Percentiles rank a stretch among this genome's conserved stretches.
Evolutionary conservation across 768 basidiomycete species (phyloP).

Genomic region (Naganishia vishniacii): DNA sequence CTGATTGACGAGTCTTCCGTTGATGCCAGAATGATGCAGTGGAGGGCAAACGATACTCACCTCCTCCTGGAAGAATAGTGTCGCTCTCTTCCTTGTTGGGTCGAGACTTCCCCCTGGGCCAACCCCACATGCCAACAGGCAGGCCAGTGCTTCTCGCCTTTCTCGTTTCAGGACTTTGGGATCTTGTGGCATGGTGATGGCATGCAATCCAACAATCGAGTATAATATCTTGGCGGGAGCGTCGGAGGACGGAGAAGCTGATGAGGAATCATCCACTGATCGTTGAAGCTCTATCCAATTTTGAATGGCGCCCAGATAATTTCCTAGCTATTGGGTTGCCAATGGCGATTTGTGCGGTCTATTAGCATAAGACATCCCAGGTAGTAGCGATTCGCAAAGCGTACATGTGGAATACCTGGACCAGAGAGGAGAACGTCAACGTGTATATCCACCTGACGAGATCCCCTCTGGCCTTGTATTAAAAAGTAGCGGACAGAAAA

Average conservation of each 20-base stretch:
- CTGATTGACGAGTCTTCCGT: constrained; percentile 49
- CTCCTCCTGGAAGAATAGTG: constrained; percentile 80
- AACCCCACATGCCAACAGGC: constrained; percentile 76
- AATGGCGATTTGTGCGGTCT: neutral
- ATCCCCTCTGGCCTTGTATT: neutral
- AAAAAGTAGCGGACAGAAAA: neutral
- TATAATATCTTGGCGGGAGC: constrained; percentile 62
- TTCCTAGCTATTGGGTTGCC: constrained; percentile 64
- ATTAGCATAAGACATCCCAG: too few relatives aligned
- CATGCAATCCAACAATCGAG: constrained; percentile 89
- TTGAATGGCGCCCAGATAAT: constrained; percentile 80
- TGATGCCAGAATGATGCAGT: too few relatives aligned
- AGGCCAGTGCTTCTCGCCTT: constrained; percentile 71
- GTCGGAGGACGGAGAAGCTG: constrained; percentile 14
- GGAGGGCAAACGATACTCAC: constrained; percentile 52
- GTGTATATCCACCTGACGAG: neutral
- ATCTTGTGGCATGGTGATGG: constrained; percentile 84
- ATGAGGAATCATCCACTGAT: constrained; percentile 30
- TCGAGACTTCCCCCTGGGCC: constrained; percentile 55
- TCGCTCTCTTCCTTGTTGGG: constrained; percentile 50
- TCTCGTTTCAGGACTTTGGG: constrained; percentile 60
- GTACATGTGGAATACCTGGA: constrained; percentile 68
- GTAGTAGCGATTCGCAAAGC: neutral
- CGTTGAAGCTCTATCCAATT: constrained; percentile 83
- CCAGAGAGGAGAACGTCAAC: neutral